Base-by-base conservation (phyloP, 140 eudicot genomes). In the Cichorium intybus region DNA sequence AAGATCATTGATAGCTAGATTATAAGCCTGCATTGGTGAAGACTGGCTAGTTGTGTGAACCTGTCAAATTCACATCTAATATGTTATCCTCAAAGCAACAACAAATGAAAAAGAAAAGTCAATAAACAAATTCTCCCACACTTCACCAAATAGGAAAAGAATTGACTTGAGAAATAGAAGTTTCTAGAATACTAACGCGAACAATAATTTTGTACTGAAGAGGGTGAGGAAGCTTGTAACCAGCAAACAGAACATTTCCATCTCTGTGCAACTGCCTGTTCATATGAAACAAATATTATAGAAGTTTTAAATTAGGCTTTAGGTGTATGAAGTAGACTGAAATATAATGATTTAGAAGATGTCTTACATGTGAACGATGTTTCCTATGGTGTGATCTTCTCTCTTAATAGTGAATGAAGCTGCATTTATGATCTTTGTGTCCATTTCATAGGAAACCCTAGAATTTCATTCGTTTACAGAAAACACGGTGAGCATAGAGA, bases 21-120 rank as follows among this genome's bases (percentile, higher is more conserved):
- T 91, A 66, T 91, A 91, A 16, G 98, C 96, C 81, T 87, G 96
- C 84, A 89, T 91, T 1, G 97, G 97, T 20, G 99, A 92, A 23
- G 97, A 92, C 70, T 88, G 97, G 86, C 94, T 92, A 23, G 95
- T 79, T 17, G 97, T 88, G 74, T 88, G 99, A 60, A 92, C 86
- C 97, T 92, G 83, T 77, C 23, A 29, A 48, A 34, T 33, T 24
- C 33, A 49, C 64, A 64, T 53, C 34, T 72, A 55, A 60, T 8
- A 39, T 8, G 14, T 26, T 18, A 5, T 27, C 29, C 5, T 27
- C 3, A 27, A 27, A n/a, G 58, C 53, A 50, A 14, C 50, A 54
- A 9, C 24, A 22, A 52, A 37, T 12, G 11, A 3, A 50, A n/a
- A 47, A 66, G 24, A 9, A 21, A 29, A n/a, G 60, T 18, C 16